Conservation (phyloP, 2,329 filamentous ascomycete genomes). For the Aspergillus aculeatus region DNA sequence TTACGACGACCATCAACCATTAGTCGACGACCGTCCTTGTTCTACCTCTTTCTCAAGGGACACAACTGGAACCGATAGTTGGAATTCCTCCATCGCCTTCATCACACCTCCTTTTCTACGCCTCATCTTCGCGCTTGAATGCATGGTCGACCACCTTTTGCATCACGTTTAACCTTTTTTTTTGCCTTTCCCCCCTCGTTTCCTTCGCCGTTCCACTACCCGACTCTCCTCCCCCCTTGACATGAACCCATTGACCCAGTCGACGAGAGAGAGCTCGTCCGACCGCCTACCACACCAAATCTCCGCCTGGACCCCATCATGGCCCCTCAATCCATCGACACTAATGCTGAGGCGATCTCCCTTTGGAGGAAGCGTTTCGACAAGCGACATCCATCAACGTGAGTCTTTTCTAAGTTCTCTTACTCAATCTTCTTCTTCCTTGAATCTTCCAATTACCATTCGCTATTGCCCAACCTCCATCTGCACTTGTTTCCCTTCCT, state of each 20-base stretch:
- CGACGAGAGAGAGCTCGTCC: constrained; percentile 22
- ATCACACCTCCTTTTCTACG: not conserved
- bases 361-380: constrained; percentile 32
- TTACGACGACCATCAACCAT: not conserved
- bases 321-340: constrained; percentile 14
- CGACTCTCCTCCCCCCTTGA: constrained; percentile 18
- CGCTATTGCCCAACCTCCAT: not conserved
- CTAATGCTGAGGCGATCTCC: constrained; percentile 14
- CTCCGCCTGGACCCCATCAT: constrained; percentile 15
- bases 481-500: not conserved
- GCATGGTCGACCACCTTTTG: not conserved
- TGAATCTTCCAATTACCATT: not conserved
- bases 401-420: constrained; percentile 11
- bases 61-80: not conserved
- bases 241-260: constrained; percentile 21
- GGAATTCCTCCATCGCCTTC: not conserved
- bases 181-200: not conserved
- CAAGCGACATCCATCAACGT: constrained; percentile 30
- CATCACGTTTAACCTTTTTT: not conserved
- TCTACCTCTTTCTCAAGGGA: not conserved
- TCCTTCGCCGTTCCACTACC: not conserved
- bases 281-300: constrained; percentile 15
- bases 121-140: not conserved
- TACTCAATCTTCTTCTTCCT: not conserved
- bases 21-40: constrained; percentile 1